These are phyloP conservation scores for Sisymbrium altissimum DNA, from an alignment of 345 rosid species.

Conservation along the genomic window DNA sequence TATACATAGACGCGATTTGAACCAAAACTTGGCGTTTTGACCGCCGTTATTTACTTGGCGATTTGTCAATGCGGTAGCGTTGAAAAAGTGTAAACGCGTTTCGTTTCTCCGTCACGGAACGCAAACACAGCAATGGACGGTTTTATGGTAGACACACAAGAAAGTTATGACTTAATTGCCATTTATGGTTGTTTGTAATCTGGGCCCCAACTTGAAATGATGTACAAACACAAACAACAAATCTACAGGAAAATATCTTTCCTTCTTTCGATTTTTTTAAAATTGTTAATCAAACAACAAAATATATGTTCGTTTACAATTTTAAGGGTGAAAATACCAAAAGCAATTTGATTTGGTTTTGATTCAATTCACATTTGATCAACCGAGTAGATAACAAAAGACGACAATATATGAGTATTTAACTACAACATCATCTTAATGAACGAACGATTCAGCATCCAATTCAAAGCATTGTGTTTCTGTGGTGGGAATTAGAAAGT, in stretches of 20 bases:
- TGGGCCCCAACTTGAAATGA: not conserved
- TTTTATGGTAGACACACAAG: not conserved
- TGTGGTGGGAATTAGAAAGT: not conserved
- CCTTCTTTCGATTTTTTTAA: not conserved
- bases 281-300: not conserved
- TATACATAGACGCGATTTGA: conserved; percentile 21
- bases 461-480: conserved; percentile 1
- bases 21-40: conserved; percentile 4
- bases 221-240: not conserved
- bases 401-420: too few species aligned
- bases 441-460: not conserved
- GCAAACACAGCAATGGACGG: not conserved
- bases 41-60: conserved; percentile 24
- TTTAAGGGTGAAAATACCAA: too few species aligned
- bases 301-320: not conserved
- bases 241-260: not conserved
- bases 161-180: not conserved
- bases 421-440: not conserved
- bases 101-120: not conserved
- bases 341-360: too few species aligned
- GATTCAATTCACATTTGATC: too few species aligned
- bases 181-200: not conserved
- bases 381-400: too few species aligned
- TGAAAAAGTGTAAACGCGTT: conserved; percentile 14
- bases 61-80: not conserved